Base-by-base conservation (phyloP, 495 filamentous ascomycete species). In the Penicillium robsamsonii region DNA sequence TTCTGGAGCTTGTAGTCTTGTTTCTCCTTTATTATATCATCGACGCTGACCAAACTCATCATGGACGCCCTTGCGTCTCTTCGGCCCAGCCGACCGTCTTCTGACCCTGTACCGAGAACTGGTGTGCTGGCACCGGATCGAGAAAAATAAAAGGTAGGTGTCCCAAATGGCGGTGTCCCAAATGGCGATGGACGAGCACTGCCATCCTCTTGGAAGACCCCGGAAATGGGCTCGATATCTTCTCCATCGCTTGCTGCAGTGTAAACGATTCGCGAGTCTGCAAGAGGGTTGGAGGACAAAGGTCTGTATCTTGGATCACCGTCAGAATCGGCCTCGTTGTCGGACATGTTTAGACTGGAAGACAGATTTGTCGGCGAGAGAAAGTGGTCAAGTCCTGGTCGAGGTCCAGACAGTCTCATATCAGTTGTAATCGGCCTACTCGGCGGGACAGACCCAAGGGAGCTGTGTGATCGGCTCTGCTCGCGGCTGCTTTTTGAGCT, bases 1-100 rank as follows among this genome's bases (percentile, higher is more conserved):
- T 87, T 81, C 58, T 88, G 85, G 12, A 87, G 74, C 57, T 81
- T 80, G 61, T 82, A 83, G 60, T 88, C 81, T 33, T 75, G 74
- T 46, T 79, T 70, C 45, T 79, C 79, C 27, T 77, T 73, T 5
- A 81, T 68, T 3, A 86, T 78, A 13, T 72, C 75, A n/a, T 75
- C 74, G 35, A 76, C 72, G 63, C 77, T 83, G 50, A 78, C 73
- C 57, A 66, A 45, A 47, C 56, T 55, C 46, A 57, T 85, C 46
- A 38, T 25, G 13, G 55, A 57, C 5, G 13, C 25, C 8, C 37
- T 50, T 43, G 55, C 55, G 20, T 50, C 55, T 42, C 46, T 45
- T 50, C 46, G 35, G 31, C 44, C 43, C 42, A 69, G 69, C 40
- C 80, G 74, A 1, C 80, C 80, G 24, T 82, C 83, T 13, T 79